Evolutionary conservation across 257 asterid genomes (phyloP), one percentile per base, ranked within the genome.

Genomic region (Gynochthodes officinalis): DNA sequence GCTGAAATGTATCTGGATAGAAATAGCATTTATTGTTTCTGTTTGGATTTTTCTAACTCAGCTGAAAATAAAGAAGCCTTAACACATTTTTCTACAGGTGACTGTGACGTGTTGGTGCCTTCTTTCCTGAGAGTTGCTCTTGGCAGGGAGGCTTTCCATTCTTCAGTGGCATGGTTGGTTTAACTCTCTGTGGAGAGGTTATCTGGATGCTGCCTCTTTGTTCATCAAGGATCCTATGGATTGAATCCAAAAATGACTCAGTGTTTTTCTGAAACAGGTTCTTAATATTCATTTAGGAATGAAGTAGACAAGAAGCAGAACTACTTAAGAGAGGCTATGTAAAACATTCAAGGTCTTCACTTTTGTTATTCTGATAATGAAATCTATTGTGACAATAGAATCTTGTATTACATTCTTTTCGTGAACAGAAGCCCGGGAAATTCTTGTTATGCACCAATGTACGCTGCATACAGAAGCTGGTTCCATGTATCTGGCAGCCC

Each of bases 401-500:
- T 8, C 60, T 28, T 37, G 19, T 21, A 6, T 43, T 19, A 12
- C 19, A 15, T 70, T 7, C 23, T 70, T 23, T 27, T 12, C 7
- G 21, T 27, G 5, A n/a, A 35, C 53, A 48, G 33, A 73, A 57
- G 19, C 28, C 21, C 0, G 50, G 44, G 27, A 40, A 28, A 58
- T 30, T 27, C 4, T 40, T 5, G 4, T 18, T 54, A 25, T 14
- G 27, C 35, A 18, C 66, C 65, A 42, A 25, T 70, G 23, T 39
- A 64, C 12, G 86, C 84, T 1, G 96, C 86, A 73, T 85, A 86
- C 49, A 87, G 62, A 27, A 91, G 79, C 61, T 83, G 92, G 68
- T 86, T 91, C 96, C 96, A 91, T 23, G 81, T 81, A 54, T 89
- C 92, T 1, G 91, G 96, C 71, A 89, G 75, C 35, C 97, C 97